phyloP scores from a whole-genome alignment of 345 rosid species.

The Bruguiera parviflora region DNA sequence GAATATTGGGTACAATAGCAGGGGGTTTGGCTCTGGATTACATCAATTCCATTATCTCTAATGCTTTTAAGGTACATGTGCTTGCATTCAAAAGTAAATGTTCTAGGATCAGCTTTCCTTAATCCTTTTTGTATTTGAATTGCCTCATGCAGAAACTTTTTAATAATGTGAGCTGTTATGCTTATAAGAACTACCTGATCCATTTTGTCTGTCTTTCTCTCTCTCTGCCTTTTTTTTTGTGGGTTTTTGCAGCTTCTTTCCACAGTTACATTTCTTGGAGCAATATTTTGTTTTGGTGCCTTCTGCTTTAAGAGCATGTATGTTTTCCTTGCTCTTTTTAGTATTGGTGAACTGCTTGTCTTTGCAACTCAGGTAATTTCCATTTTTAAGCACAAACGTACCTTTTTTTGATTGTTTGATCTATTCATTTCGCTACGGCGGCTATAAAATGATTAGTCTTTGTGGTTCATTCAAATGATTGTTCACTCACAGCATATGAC shows the following conservation, averaged over 20 bases:
- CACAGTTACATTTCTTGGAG: constrained; percentile 63
- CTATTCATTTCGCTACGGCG: not conserved
- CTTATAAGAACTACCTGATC: no score
- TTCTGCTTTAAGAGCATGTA: constrained; percentile 87
- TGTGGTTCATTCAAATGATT: no score
- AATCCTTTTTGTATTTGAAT: no score
- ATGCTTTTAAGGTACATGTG: constrained; percentile 84
- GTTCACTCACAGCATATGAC: no score
- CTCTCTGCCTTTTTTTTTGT: not conserved
- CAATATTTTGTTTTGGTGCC: constrained; percentile 71
- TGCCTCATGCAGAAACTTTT: no score
- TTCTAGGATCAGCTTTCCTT: no score
- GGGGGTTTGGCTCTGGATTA: constrained; percentile 74
- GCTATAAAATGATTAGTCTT: not conserved
- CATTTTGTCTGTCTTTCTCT: not conserved
- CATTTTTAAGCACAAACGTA: not conserved
- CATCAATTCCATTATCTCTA: constrained; percentile 65
- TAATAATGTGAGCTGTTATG: no score
- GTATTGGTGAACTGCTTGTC: constrained; percentile 79
- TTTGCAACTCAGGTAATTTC: constrained; percentile 80
- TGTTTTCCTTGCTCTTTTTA: constrained; percentile 68
- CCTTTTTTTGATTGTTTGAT: not conserved
- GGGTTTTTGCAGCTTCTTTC: constrained; percentile 71
- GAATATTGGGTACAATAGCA: constrained; percentile 75
- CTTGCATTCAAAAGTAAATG: not conserved